These are phyloP conservation scores for Leccinum pachyderme DNA, from an alignment of 1,284 basidiomycete species.

Conservation along the genomic window DNA sequence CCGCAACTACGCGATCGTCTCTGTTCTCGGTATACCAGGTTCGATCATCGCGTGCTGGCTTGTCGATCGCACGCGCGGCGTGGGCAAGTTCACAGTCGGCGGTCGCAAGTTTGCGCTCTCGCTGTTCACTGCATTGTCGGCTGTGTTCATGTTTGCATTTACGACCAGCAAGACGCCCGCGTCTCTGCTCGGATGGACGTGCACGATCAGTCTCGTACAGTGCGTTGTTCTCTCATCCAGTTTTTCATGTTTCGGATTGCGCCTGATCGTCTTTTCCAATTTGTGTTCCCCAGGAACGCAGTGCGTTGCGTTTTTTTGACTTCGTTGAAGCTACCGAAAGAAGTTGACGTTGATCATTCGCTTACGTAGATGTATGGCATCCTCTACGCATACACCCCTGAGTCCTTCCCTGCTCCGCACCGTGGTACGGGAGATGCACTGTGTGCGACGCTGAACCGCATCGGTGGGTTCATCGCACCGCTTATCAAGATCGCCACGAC, in stretches of 20 bases:
- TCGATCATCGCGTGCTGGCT: conserved; percentile 53
- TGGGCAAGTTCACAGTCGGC: conserved; percentile 35
- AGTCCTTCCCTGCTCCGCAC: conserved; percentile 63
- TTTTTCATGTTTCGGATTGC: too few relatives aligned
- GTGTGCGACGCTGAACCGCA: conserved; percentile 50
- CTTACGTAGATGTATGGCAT: conserved; percentile 53
- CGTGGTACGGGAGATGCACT: conserved; percentile 66
- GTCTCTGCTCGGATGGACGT: conserved; percentile 53
- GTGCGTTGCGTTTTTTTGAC: conserved; percentile 17
- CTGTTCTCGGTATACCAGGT: conserved; percentile 54
- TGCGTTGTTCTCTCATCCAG: conserved; percentile 5
- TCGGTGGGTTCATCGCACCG: conserved; percentile 55
- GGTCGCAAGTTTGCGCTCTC: conserved; percentile 55
- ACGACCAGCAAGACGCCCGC: conserved; percentile 51
- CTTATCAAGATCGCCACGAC: conserved; percentile 51
- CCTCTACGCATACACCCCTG: conserved; percentile 61
- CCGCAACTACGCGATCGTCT: conserved; percentile 50
- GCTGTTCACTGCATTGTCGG: conserved; percentile 48
- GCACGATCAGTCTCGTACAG: conserved; percentile 49
- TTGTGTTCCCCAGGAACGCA: conserved; percentile 29
- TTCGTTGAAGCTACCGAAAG: not conserved
- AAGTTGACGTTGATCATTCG: not conserved
- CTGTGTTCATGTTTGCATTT: conserved; percentile 60
- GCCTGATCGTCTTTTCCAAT: conserved; percentile 24
- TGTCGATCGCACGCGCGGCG: conserved; percentile 47